Percentiles rank a stretch among this genome's conserved stretches.
Evolutionary conservation across 2,329 filamentous ascomycete genomes (phyloP).

Genomic region (Fusarium xyrophilum): DNA sequence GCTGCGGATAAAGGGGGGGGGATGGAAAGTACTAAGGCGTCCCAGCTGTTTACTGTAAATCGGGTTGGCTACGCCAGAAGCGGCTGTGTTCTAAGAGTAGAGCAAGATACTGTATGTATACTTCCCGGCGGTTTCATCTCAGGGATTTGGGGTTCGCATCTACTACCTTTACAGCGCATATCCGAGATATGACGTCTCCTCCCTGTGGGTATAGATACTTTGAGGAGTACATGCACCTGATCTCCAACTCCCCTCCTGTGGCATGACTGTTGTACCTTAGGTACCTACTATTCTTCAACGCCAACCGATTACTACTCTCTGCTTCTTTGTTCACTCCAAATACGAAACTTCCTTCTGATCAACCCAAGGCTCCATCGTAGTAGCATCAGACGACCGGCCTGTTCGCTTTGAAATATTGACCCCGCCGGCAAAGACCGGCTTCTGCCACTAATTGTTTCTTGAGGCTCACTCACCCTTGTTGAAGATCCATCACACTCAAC

Average conservation of each 20-base stretch:
- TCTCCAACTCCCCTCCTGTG: constrained; percentile 8
- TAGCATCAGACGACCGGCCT: constrained; percentile 3
- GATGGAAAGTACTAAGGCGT: not conserved
- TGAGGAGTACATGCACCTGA: constrained; percentile 6
- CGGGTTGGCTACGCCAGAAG: not conserved
- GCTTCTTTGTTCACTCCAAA: not conserved
- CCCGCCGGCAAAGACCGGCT: constrained; percentile 26
- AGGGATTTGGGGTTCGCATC: not conserved
- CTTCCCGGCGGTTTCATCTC: not conserved
- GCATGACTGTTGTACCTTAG: not conserved
- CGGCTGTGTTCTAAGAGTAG: constrained; percentile 4
- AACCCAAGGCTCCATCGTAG: not conserved
- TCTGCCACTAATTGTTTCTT: constrained; percentile 5
- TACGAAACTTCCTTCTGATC: not conserved
- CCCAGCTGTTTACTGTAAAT: constrained; percentile 3
- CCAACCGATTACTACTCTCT: constrained; percentile 4
- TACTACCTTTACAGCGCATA: constrained; percentile 8
- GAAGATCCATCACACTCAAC: constrained; percentile 7
- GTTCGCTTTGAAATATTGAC: constrained; percentile 3
- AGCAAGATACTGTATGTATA: constrained; percentile 28
- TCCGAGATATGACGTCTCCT: constrained; percentile 25
- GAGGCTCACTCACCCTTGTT: constrained; percentile 1
- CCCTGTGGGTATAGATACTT: constrained; percentile 26
- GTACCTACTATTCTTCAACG: constrained; percentile 16
- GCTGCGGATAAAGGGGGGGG: not conserved